Conservation (phyloP, 176 grass and related monocot species). For the Aechmea fasciata region DNA sequence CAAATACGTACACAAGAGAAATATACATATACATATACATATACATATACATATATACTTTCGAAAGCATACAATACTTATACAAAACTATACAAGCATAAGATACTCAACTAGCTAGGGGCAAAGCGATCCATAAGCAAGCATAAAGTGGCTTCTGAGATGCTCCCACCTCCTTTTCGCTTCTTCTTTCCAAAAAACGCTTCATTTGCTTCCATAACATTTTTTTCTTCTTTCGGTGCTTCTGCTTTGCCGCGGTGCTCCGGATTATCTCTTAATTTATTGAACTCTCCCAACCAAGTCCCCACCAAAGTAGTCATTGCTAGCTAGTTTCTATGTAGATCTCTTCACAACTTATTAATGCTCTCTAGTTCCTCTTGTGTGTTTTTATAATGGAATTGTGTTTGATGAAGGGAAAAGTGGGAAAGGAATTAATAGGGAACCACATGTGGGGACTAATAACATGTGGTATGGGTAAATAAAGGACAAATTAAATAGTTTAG, state of each 20-base stretch:
- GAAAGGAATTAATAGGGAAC: background rate
- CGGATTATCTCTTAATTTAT: background rate
- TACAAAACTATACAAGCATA: background rate
- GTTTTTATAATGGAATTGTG: background rate
- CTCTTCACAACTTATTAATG: background rate
- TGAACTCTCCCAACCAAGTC: constrained; percentile 28
- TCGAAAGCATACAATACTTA: background rate
- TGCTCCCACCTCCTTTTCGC: constrained; percentile 1
- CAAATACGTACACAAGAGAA: too few relatives aligned
- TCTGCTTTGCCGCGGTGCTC: background rate
- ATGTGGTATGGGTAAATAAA: too few relatives aligned
- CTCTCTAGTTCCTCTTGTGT: background rate
- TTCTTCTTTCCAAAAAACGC: constrained; percentile 8
- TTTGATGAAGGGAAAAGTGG: too few relatives aligned
- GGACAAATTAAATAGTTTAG: too few relatives aligned
- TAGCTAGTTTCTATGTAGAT: background rate
- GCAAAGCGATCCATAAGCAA: constrained; percentile 62
- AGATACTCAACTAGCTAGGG: constrained; percentile 14
- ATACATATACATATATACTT: background rate
- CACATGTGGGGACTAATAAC: background rate
- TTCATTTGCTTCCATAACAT: background rate
- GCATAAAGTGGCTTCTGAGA: constrained; percentile 33
- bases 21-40: background rate
- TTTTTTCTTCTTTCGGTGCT: background rate
- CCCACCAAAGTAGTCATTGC: constrained; percentile 22